Percentiles rank a stretch among this genome's conserved stretches.
These are phyloP conservation scores for Endogone sp. DNA, from an alignment of 192 early-diverging fungal genomes.

Conservation along the genomic window DNA sequence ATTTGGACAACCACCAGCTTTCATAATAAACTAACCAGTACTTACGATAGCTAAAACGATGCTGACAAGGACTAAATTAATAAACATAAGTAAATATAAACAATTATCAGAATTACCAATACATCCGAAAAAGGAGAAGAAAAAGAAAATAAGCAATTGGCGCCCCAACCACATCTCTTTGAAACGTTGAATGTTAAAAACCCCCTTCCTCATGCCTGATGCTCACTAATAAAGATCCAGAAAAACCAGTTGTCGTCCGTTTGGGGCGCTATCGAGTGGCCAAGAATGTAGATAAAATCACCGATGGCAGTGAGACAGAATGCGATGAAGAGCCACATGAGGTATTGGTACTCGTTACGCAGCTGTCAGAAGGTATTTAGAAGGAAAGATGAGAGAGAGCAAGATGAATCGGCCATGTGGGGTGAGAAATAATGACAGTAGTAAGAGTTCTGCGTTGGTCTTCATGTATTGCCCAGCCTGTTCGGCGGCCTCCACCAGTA, in stretches of 20 bases:
- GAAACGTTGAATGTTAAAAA: no score
- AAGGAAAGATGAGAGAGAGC: not conserved
- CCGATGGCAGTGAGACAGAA: not conserved
- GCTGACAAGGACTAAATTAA: not conserved
- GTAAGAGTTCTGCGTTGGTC: no score
- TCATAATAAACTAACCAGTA: not conserved
- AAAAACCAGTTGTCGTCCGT: conserved; percentile 1
- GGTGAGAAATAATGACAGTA: not conserved
- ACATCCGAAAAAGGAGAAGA: no score
- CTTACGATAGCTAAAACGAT: not conserved
- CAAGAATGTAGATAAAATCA: not conserved
- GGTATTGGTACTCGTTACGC: not conserved
- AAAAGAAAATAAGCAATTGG: no score
- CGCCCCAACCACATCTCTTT: no score
- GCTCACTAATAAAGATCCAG: not conserved
- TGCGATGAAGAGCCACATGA: not conserved
- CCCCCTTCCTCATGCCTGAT: no score
- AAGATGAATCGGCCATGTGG: not conserved
- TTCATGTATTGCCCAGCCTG: no score
- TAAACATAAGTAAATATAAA: not conserved
- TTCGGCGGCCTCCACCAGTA: no score
- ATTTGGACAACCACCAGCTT: not conserved
- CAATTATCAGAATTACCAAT: no score
- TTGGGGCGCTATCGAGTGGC: not conserved
- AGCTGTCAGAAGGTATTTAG: not conserved